Conservation (phyloP, 495 filamentous ascomycete species). For the Bathelium albidoporum region DNA sequence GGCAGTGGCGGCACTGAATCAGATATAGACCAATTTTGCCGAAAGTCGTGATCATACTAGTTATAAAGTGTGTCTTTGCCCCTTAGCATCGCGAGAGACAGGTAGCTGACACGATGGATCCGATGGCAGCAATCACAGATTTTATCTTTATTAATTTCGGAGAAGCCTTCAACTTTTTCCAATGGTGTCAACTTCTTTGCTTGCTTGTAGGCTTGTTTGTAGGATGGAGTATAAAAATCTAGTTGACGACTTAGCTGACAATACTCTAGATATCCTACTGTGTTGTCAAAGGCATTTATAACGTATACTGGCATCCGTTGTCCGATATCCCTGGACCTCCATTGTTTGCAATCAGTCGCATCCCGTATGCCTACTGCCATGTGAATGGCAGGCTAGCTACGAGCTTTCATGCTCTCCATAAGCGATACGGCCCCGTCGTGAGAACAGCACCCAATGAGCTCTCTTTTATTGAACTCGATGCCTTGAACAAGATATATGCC, state of each 20-base stretch:
- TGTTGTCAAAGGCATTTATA: not conserved
- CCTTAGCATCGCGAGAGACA: too few relatives aligned
- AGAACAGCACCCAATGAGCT: slow-evolving; percentile 15
- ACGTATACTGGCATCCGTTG: slow-evolving; percentile 3
- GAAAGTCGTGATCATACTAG: too few relatives aligned
- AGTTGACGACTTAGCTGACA: not conserved
- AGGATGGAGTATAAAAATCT: not conserved
- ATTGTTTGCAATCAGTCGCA: slow-evolving; percentile 7
- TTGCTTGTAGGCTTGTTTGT: not conserved
- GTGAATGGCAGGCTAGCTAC: slow-evolving; percentile 8
- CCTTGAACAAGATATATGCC: too few relatives aligned
- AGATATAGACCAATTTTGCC: too few relatives aligned
- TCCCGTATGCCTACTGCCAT: slow-evolving; percentile 11
- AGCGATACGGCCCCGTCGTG: slow-evolving; percentile 17
- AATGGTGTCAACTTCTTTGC: not conserved
- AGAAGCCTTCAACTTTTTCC: too few relatives aligned
- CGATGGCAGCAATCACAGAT: too few relatives aligned
- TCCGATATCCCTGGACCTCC: slow-evolving; percentile 12
- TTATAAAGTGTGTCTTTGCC: too few relatives aligned
- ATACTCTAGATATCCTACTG: not conserved
- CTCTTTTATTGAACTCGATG: slow-evolving; percentile 14
- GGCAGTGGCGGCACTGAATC: too few relatives aligned
- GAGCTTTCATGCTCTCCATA: slow-evolving; percentile 9
- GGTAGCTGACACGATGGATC: too few relatives aligned
- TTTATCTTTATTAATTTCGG: too few relatives aligned